A percentile compares a stretch with the other conserved stretches of the same genome.
Conservation (phyloP, 331 rosid genomes). For the Acacia concinna region DNA sequence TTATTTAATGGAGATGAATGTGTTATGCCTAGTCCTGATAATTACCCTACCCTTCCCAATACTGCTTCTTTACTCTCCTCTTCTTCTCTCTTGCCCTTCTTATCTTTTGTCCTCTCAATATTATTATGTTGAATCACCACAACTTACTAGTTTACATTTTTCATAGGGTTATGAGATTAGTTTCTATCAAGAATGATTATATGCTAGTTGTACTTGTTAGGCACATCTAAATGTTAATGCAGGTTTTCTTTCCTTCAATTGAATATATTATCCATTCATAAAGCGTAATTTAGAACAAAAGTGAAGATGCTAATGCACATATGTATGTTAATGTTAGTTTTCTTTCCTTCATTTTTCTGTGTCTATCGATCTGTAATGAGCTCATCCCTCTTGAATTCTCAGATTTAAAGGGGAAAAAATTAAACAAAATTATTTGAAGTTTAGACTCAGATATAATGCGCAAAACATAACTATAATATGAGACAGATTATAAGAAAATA, state of each 20-base stretch:
- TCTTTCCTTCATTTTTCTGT: too few relatives aligned
- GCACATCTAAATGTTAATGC: background rate
- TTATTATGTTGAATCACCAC: background rate
- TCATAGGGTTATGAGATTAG: background rate
- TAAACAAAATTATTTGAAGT: too few relatives aligned
- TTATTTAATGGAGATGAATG: constrained; percentile 78
- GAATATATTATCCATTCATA: background rate
- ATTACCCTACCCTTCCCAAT: constrained; percentile 66
- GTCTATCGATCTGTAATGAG: background rate
- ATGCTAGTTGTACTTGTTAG: background rate
- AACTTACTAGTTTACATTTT: background rate
- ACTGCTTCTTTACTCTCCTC: constrained; percentile 16
- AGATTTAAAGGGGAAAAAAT: too few relatives aligned
- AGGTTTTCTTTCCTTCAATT: background rate
- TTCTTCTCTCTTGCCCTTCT: background rate
- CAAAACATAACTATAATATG: background rate
- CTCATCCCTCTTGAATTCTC: background rate
- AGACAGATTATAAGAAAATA: background rate
- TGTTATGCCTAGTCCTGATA: constrained; percentile 76
- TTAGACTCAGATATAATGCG: background rate
- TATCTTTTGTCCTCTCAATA: constrained; percentile 25
- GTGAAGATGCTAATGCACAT: background rate
- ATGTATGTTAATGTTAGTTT: too few relatives aligned
- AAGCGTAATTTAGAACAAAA: background rate
- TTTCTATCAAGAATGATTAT: background rate